phyloP scores from a whole-genome alignment of 176 grass and related monocot species.

The Lolium multiflorum region DNA sequence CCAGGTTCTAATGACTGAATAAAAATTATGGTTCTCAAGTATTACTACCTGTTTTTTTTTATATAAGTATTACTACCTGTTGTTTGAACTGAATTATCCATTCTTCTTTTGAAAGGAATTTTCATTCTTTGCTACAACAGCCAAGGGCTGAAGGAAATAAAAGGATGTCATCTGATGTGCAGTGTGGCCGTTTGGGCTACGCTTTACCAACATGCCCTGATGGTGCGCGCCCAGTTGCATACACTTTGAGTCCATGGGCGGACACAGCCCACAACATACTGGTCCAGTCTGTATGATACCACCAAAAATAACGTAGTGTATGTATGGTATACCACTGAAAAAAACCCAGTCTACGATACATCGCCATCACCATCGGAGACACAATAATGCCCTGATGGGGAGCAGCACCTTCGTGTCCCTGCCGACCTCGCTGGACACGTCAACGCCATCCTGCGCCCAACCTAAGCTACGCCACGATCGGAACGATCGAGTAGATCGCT shows the following conservation, averaged over 20 bases:
- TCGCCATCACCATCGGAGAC: not conserved
- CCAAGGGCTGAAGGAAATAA: not conserved
- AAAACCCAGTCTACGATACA: not conserved
- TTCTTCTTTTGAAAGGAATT: not conserved
- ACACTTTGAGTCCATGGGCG: too few relatives aligned
- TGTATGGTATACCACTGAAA: too few relatives aligned
- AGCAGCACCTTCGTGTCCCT: not conserved
- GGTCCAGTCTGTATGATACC: too few relatives aligned
- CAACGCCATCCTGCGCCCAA: not conserved
- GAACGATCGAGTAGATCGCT: not conserved
- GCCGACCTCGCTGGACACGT: conserved; percentile 25
- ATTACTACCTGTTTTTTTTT: too few relatives aligned
- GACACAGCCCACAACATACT: too few relatives aligned
- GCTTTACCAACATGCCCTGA: too few relatives aligned
- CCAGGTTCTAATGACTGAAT: conserved; percentile 32
- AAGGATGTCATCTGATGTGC: too few relatives aligned
- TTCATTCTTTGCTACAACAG: not conserved
- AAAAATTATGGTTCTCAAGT: conserved; percentile 15
- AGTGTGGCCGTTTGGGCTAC: too few relatives aligned
- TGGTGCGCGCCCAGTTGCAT: too few relatives aligned
- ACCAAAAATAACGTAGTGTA: too few relatives aligned
- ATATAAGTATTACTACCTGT: too few relatives aligned
- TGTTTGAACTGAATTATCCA: not conserved
- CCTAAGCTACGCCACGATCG: not conserved
- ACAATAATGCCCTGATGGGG: not conserved